These are phyloP conservation scores for Plantago coronopus DNA, from an alignment of 305 asterid genomes.

Conservation along the genomic window DNA sequence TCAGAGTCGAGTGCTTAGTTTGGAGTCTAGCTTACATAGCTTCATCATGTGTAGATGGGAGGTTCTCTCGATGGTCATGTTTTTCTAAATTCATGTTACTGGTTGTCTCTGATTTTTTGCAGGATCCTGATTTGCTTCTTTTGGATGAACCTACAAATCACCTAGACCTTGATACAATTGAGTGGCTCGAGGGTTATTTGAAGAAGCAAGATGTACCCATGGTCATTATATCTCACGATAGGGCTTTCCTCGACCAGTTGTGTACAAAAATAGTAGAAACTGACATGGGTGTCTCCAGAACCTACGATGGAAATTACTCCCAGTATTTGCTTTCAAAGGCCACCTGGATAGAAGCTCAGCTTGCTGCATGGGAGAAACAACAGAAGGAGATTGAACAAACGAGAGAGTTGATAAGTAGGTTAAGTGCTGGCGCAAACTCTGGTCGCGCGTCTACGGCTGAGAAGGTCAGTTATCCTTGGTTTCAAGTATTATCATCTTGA, in stretches of 20 bases:
- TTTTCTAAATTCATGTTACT: slow-evolving; percentile 18
- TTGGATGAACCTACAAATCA: slow-evolving; percentile 98
- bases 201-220: slow-evolving; percentile 91
- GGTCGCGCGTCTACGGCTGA: slow-evolving; percentile 99
- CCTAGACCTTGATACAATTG: slow-evolving; percentile 96
- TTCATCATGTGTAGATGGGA: background rate
- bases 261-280: slow-evolving; percentile 97
- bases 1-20: too few relatives aligned
- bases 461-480: slow-evolving; percentile 46
- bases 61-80: background rate
- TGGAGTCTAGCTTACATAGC: too few relatives aligned
- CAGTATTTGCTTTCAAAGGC: slow-evolving; percentile 70
- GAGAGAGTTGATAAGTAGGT: slow-evolving; percentile 68
- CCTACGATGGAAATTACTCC: slow-evolving; percentile 81
- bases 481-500: background rate
- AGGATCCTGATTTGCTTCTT: slow-evolving; percentile 89
- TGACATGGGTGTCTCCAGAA: slow-evolving; percentile 92
- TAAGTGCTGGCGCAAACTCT: slow-evolving; percentile 92
- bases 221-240: slow-evolving; percentile 98
- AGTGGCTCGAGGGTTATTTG: slow-evolving; percentile 97
- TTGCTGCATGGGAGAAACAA: slow-evolving; percentile 96
- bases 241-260: slow-evolving; percentile 94
- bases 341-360: slow-evolving; percentile 75
- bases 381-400: slow-evolving; percentile 91
- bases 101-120: slow-evolving; percentile 31